phyloP scores from a whole-genome alignment of 371 early-diverging fungal genomes.

The Apophysomyces trapeziformis region DNA sequence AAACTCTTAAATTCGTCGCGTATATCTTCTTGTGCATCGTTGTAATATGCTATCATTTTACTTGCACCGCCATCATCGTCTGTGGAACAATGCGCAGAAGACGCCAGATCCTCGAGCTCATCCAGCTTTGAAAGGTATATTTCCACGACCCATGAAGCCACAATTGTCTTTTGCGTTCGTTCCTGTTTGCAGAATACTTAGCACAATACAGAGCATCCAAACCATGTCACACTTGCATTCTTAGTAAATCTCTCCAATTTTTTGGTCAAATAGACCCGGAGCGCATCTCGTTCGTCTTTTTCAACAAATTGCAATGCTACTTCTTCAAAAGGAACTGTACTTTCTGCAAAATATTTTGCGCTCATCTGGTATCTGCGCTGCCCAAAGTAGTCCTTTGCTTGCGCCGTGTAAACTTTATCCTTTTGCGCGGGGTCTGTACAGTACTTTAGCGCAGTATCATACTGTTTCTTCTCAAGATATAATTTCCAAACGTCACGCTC shows the following conservation, averaged over 20 bases:
- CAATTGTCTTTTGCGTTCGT: conserved; percentile 76
- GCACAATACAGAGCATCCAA: background rate
- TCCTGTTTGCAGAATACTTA: conserved; percentile 56
- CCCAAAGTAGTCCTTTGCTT: conserved; percentile 85
- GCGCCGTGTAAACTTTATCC: conserved; percentile 78
- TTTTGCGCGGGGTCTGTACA: conserved; percentile 78
- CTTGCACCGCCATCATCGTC: conserved; percentile 9
- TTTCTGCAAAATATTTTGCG: conserved; percentile 86
- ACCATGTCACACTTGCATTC: conserved; percentile 48
- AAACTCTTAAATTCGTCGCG: conserved; percentile 75
- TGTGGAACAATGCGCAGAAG: conserved; percentile 46
- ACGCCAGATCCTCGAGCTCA: conserved; percentile 63
- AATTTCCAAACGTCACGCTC: conserved; percentile 93
- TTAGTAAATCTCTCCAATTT: conserved; percentile 66
- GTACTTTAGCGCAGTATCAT: conserved; percentile 75
- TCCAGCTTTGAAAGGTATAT: conserved; percentile 80
- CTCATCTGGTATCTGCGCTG: conserved; percentile 75
- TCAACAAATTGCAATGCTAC: conserved; percentile 83
- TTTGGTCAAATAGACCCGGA: conserved; percentile 73
- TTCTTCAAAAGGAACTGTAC: conserved; percentile 84
- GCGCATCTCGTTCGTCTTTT: conserved; percentile 72
- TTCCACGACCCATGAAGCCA: conserved; percentile 91
- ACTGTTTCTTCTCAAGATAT: conserved; percentile 75
- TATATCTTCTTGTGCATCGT: conserved; percentile 54
- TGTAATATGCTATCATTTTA: conserved; percentile 26